Evolutionary conservation across 805 yeast species (phyloP), one percentile per base, ranked within the genome.

Genomic region (Saccharomyces cerevisiae): DNA sequence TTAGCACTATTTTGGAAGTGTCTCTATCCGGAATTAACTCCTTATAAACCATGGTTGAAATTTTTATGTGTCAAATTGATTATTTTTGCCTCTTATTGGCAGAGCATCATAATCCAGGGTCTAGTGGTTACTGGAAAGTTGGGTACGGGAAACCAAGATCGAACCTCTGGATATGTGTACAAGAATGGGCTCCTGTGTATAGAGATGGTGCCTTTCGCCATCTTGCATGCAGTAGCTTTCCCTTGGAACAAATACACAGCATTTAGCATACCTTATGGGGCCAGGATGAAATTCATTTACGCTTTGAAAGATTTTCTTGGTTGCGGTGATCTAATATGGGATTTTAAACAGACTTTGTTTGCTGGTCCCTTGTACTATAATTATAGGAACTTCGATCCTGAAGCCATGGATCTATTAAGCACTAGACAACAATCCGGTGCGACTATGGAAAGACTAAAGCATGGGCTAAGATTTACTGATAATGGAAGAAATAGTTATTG

Each of bases 11-110:
- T 94, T 69, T 94, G 99, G 99, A 85, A 82, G 65, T 88, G 96
- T 60, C 74, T 94, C n/a, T 83, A 87, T 72, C 67, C 65, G 2
- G 97, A 91, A 62, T 76, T 94, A 60, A 78, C 74, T 52, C 87
- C 85, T 1, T 91, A 85, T 73, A 80, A 88, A 53, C 98, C 98
- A 2, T 83, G 94, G 80, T 90, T 95, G 10, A 91, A 91, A 71
- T 94, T 94, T 68, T 68, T 94, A 43, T 90, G 97, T 72, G 96
- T 94, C 49, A 94, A 94, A 66, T 77, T 90, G 58, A 89, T 94
- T 53, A 91, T 94, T 50, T 94, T 94, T 76, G 98, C 97, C 26
- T 87, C 96, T n/a, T 94, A 90, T 68, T 94, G 99, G 99, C 99
- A 94, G 67, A 89, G 95, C 0, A 72, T 86, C 8, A 59, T 83